phyloP scores from a whole-genome alignment of 208 protist genomes.

The Leishmania gerbilli region DNA sequence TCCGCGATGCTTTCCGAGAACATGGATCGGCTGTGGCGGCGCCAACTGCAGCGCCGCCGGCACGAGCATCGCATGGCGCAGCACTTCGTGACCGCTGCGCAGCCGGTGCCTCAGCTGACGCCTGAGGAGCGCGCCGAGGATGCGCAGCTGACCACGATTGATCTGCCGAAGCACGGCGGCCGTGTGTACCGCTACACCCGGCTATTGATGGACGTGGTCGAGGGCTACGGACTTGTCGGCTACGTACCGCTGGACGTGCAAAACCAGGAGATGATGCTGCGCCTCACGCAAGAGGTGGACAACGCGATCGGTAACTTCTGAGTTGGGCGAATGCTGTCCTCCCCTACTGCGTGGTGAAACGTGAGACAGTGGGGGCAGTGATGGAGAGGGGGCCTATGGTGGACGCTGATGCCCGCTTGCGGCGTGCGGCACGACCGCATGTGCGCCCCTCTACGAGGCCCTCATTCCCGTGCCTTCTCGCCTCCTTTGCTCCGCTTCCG shows the following conservation, averaged over 20 bases:
- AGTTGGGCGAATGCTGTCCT: not conserved
- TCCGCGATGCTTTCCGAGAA: conserved; percentile 71
- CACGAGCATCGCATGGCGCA: conserved; percentile 50
- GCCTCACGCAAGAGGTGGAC: conserved; percentile 82
- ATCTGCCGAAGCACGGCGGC: conserved; percentile 69
- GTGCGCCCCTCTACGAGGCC: not conserved
- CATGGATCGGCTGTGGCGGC: conserved; percentile 80
- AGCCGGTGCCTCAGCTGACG: conserved; percentile 29
- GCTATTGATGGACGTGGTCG: conserved; percentile 91
- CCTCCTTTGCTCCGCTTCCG: not conserved
- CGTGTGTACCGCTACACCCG: conserved; percentile 76
- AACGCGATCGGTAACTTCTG: conserved; percentile 81
- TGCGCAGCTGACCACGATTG: conserved; percentile 28
- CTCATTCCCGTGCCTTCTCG: too few relatives aligned
- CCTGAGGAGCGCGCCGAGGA: conserved; percentile 54
- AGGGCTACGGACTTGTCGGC: conserved; percentile 94
- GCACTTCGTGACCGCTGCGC: conserved; percentile 31
- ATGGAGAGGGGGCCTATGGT: not conserved
- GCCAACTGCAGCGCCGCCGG: conserved; percentile 58
- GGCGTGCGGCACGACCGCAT: not conserved
- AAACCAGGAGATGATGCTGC: conserved; percentile 86
- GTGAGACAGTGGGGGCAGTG: not conserved
- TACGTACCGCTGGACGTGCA: conserved; percentile 93
- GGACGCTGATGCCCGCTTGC: not conserved
- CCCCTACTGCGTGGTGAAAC: not conserved